Conservation (phyloP, 1,284 basidiomycete species). For the Tilletia caries region DNA sequence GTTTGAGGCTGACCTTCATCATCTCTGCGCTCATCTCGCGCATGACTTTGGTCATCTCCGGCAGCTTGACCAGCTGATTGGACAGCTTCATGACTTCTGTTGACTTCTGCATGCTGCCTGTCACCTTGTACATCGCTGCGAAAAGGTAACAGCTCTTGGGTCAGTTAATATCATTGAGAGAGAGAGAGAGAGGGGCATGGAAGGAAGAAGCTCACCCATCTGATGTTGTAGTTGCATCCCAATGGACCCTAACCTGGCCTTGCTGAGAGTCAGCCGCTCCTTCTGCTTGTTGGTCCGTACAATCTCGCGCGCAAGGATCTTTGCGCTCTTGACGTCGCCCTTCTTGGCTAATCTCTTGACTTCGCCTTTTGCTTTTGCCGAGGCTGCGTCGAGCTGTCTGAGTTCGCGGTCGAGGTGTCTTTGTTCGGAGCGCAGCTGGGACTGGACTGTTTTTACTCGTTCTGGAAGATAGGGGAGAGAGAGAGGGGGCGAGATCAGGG, state of each 20-base stretch:
- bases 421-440: slow-evolving; percentile 46
- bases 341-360: slow-evolving; percentile 88
- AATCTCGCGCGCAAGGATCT: slow-evolving; percentile 87
- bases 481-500: background rate
- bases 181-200: too few relatives aligned
- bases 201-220: slow-evolving; percentile 67
- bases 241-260: slow-evolving; percentile 88
- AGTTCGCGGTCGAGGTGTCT: slow-evolving; percentile 45
- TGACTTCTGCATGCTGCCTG: slow-evolving; percentile 91
- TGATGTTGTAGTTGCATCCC: slow-evolving; percentile 87
- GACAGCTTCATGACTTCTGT: slow-evolving; percentile 99
- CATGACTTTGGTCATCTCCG: slow-evolving; percentile 88
- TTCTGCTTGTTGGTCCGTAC: slow-evolving; percentile 92
- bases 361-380: slow-evolving; percentile 72
- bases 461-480: slow-evolving; percentile 20
- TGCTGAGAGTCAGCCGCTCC: slow-evolving; percentile 82
- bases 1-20: slow-evolving; percentile 71
- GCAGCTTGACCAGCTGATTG: slow-evolving; percentile 83
- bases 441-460: slow-evolving; percentile 43
- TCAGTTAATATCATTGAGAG: background rate
- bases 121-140: slow-evolving; percentile 94
- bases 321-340: slow-evolving; percentile 87
- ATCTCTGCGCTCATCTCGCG: slow-evolving; percentile 98
- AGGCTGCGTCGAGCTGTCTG: slow-evolving; percentile 74
- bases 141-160: too few relatives aligned